Base-by-base conservation (phyloP, 2,329 filamentous ascomycete genomes). In the Fusarium sp. region DNA sequence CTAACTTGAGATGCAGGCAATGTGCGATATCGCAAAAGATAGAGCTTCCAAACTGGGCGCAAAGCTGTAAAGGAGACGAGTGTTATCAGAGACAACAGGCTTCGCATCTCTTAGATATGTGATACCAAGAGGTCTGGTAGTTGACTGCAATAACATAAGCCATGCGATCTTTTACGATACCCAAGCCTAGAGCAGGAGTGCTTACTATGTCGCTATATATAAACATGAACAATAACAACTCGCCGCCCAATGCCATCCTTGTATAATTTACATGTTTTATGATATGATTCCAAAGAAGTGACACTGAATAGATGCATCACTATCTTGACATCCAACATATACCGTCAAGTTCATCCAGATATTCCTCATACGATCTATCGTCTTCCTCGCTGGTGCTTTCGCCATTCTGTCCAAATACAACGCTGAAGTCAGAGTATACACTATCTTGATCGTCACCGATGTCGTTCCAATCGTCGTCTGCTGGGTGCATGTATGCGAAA, bases 1-100 rank as follows among this genome's bases (percentile, higher is more conserved):
- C 46, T 67, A n/a, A 60, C 72, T 77, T 61, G 41, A 22, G 11
- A 24, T n/a, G 12, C 29, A 60, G 91, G 94, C 94, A 42, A 97
- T 98, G 93, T 94, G 93, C 76, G 92, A 94, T 74, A 98, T 98
- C 76, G 94, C 94, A 30, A 87, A 88, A 54, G 93, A 97, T 76
- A 87, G 94, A 51, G 93, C 91, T 27, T 67, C 67, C 4, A 75
- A 75, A 49, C 67, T 75, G n/a, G 54, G 52, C 10, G 49, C 57
- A 14, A 64, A 70, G 32, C 46, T 55, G 25, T 71, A 13, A 54
- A 45, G 11, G 22, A 7, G 44, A 20, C 27, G 18, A 24, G 4
- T 45, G 13, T 32, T 30, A n/a, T 22, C 34, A 42, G 25, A 18
- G 27, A 63, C 44, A 62, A 57, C 57, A 20, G 56, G 30, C 27